Evolutionary conservation across 75 land plant genomes (phyloP).

Genomic region (Azolla pinnata): DNA sequence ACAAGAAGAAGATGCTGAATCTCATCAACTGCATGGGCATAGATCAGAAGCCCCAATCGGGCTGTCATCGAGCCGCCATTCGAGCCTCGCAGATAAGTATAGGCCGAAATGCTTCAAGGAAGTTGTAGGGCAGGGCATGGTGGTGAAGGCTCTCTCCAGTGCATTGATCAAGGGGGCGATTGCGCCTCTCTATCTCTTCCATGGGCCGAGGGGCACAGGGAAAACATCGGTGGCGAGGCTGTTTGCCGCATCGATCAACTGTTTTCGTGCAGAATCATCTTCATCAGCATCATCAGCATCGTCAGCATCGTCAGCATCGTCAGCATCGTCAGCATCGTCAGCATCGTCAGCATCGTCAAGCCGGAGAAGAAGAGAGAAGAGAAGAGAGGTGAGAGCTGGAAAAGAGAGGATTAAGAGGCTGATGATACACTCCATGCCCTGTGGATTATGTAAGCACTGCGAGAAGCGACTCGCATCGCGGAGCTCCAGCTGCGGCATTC

Average conservation of each 20-base stretch:
- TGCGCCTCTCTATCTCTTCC: constrained; percentile 35
- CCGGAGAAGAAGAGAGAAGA: not conserved
- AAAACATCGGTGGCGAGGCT: constrained; percentile 33
- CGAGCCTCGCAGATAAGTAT: constrained; percentile 30
- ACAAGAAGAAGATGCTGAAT: no score
- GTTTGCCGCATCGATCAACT: constrained; percentile 26
- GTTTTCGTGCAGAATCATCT: no score
- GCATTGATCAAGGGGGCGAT: constrained; percentile 26
- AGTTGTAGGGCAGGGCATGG: constrained; percentile 28
- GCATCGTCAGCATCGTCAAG: no score
- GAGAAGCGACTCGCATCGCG: not conserved
- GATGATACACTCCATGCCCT: no score
- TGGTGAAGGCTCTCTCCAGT: constrained; percentile 27
- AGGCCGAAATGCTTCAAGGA: constrained; percentile 28
- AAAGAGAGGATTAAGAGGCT: no score
- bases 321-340: no score
- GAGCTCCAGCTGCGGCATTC: not conserved
- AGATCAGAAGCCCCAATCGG: no score
- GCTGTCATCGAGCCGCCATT: no score
- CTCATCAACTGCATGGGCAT: no score
- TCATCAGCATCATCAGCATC: no score
- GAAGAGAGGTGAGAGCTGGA: constrained; percentile 20
- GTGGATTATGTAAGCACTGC: constrained; percentile 67
- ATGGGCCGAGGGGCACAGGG: constrained; percentile 43
- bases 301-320: no score